Percentiles rank a stretch among this genome's conserved stretches.
phyloP scores from a whole-genome alignment of 2,329 filamentous ascomycete genomes.

The Penicillium aurantiogriseum region DNA sequence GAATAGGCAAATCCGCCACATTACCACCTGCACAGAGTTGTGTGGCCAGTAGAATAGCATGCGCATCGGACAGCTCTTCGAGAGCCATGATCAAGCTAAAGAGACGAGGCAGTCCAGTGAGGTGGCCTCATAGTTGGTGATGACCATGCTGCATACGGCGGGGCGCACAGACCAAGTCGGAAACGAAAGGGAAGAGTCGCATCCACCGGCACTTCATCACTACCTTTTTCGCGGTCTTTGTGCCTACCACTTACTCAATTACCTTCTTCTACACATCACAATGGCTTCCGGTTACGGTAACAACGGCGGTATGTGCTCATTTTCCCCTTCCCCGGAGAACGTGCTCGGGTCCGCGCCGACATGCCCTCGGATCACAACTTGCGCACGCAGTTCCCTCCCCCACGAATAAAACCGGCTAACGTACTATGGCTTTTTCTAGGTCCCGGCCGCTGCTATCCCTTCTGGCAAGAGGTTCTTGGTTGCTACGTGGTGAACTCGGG shows the following conservation, averaged over 20 bases:
- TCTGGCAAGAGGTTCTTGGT: conserved; percentile 98
- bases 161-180: conserved; percentile 32
- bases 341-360: conserved; percentile 10
- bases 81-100: conserved; percentile 34
- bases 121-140: conserved; percentile 26
- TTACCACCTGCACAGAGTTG: conserved; percentile 57
- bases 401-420: conserved; percentile 26
- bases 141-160: conserved; percentile 27
- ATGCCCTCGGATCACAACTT: conserved; percentile 18
- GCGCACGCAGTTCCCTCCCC: conserved; percentile 17
- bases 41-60: conserved; percentile 58
- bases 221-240: conserved; percentile 25
- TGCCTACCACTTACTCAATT: conserved; percentile 22
- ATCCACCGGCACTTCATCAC: conserved; percentile 29
- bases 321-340: not conserved
- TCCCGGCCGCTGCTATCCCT: conserved; percentile 87
- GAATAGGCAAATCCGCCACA: conserved; percentile 50
- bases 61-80: conserved; percentile 51
- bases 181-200: conserved; percentile 34
- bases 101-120: conserved; percentile 23
- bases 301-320: conserved; percentile 47
- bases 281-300: conserved; percentile 57
- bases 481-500: conserved; percentile 96
- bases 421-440: conserved; percentile 44
- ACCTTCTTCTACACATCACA: conserved; percentile 26